Evolutionary conservation across 1,284 basidiomycete genomes (phyloP), one percentile per base, ranked within the genome.

Genomic region (Ceratorhiza oryzae-sativae): DNA sequence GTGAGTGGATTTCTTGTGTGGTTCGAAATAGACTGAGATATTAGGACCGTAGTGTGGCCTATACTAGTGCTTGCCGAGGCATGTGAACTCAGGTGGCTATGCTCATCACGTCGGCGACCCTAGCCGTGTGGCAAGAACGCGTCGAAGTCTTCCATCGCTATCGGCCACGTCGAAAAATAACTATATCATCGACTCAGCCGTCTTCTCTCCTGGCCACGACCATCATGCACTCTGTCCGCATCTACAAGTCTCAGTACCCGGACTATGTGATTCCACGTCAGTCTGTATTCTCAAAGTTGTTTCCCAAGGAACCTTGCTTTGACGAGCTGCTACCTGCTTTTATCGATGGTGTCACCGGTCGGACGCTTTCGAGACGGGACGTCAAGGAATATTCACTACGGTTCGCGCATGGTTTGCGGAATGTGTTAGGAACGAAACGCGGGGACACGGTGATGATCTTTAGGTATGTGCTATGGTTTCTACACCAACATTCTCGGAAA

Each of bases 291-390:
- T 85, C 87, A 1, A 82, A 85, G 75, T 78, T 89, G 27, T 83
- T 89, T 72, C 68, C 73, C 18, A 42, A 58, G 23, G 71, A 71
- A 0, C 65, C 74, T 60, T 55, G 63, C 13, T 85, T 81, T 75
- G 81, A 83, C 0, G 83, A 78, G 0, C 76, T 79, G 3, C 75
- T 80, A 1, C 83, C 84, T 5, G 90, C 90, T 0, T 91, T 88
- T 78, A 84, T 92, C 67, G 91, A 94, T 76, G 88, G 88, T 0
- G 79, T 81, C 0, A 85, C 89, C 0, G 89, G 86, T 0, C 80
- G 83, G 0, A 82, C 82, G 1, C 75, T 93, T 36, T 84, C 89
- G 0, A 86, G 91, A 15, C 84, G 77, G 0, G 83, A 86, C 34
- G 79, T 90, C 25, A 85, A 84, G 30, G 79, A 84, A 23, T 79